These are phyloP conservation scores for Malbranchea zuffiana DNA, from an alignment of 2,329 filamentous ascomycete species.

Conservation along the genomic window DNA sequence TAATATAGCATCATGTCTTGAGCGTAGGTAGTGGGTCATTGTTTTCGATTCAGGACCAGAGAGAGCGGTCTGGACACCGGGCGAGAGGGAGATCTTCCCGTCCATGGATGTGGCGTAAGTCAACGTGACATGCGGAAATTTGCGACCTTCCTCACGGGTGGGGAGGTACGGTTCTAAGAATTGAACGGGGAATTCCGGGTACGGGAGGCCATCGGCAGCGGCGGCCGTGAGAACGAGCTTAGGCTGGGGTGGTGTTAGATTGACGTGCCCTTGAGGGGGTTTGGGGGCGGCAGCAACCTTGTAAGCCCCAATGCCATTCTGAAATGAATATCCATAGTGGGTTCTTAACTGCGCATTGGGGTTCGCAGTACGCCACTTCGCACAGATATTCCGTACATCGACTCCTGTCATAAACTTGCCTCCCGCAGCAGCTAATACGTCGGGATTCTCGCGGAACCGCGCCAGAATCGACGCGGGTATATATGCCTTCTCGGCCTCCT, in stretches of 20 bases:
- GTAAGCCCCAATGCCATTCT: constrained; percentile 35
- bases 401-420: constrained; percentile 38
- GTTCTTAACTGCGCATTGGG: constrained; percentile 33
- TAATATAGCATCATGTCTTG: constrained; percentile 71
- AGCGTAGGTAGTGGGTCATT: constrained; percentile 91
- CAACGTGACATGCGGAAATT: constrained; percentile 55
- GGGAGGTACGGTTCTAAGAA: constrained; percentile 45
- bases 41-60: constrained; percentile 76
- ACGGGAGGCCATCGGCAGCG: constrained; percentile 34
- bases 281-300: constrained; percentile 17
- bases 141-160: constrained; percentile 21
- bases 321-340: constrained; percentile 37
- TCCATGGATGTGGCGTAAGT: constrained; percentile 91
- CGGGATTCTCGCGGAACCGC: constrained; percentile 37
- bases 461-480: constrained; percentile 40
- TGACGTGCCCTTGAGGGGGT: constrained; percentile 8
- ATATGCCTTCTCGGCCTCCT: constrained; percentile 38
- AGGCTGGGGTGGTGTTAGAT: not conserved
- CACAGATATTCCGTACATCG: constrained; percentile 39
- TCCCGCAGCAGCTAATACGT: constrained; percentile 35
- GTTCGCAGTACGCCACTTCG: constrained; percentile 39
- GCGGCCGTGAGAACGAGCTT: constrained; percentile 11
- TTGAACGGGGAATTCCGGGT: constrained; percentile 34
- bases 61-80: constrained; percentile 68
- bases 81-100: constrained; percentile 61